phyloP scores from a whole-genome alignment of 1,139 yeast genomes.

The Suhomyces anneliseae region DNA sequence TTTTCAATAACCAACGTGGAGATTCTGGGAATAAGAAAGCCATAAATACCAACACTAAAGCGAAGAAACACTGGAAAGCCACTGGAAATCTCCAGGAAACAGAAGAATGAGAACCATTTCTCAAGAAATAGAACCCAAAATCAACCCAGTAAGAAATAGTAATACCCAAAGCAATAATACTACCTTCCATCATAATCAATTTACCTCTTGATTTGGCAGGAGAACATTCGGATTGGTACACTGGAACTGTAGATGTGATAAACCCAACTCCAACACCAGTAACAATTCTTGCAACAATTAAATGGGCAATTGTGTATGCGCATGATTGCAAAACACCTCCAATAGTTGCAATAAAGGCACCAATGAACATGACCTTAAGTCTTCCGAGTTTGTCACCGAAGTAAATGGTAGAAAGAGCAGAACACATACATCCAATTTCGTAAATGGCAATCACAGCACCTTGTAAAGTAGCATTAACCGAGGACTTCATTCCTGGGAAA shows the following conservation, averaged over 20 bases:
- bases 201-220: conserved; percentile 37
- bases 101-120: conserved; percentile 10
- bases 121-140: conserved; percentile 42
- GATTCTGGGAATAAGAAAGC: conserved; percentile 22
- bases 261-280: conserved; percentile 44
- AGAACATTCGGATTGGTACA: conserved; percentile 40
- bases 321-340: conserved; percentile 41
- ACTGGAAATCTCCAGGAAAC: conserved; percentile 47
- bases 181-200: conserved; percentile 37
- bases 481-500: conserved; percentile 36
- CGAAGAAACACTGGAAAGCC: conserved; percentile 45
- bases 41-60: conserved; percentile 20
- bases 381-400: conserved; percentile 39
- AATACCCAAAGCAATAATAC: conserved; percentile 29
- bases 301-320: conserved; percentile 33
- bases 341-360: conserved; percentile 32
- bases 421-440: conserved; percentile 38
- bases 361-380: conserved; percentile 30
- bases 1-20: conserved; percentile 26
- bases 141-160: conserved; percentile 36
- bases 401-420: conserved; percentile 36
- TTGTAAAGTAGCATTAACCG: conserved; percentile 33
- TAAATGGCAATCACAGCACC: conserved; percentile 42
- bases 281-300: conserved; percentile 42
- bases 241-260: conserved; percentile 40